Base-by-base conservation (phyloP, 2,329 filamentous ascomycete species). In the Claviceps spartinae region DNA sequence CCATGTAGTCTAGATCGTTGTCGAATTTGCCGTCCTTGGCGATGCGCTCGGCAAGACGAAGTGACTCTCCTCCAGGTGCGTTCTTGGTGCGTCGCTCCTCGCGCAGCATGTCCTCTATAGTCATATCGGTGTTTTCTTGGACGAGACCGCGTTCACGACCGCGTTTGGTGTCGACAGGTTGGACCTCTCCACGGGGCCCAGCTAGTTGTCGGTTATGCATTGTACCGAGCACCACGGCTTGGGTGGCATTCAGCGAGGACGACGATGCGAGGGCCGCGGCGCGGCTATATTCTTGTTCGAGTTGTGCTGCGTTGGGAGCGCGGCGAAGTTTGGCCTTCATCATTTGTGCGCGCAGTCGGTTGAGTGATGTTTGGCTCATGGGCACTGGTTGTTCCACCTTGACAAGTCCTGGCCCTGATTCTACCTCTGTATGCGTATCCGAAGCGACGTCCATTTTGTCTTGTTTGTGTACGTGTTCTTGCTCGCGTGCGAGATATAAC, bases 1-100 rank as follows among this genome's bases (percentile, higher is more conserved):
- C 91, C 76, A 97, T 86, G 69, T 98, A 98, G 51, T 98, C 91
- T 26, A 98, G 80, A 65, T 95, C 86, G 62, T 94, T 82, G 71
- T 88, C 84, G 65, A 94, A 98, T 63, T 90, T 94, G 48, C 71
- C 79, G 66, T 98, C 93, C 64, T 95, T 95, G 51, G 90, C 88
- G 59, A 98, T 98, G 54, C 90, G 82, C 65, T 97, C 90, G 2
- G 93, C 93, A 36, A 96, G 78, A 4, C 86, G 81, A 59, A 83
- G 74, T 1, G 86, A 87, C 63, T 96, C 90, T 50, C 88, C 88
- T 43, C 86, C 88, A 4, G 74, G 73, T 61, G 88, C 82, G 16
- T 83, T 83, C 54, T 82, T 83, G 4, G 88, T 96, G 51, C 91
- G 84, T 38, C 88, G 82, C 68, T 98, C 93, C 67, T 97, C 90